phyloP scores from a whole-genome alignment of 1,284 basidiomycete genomes.

The Cryptococcus floricola region DNA sequence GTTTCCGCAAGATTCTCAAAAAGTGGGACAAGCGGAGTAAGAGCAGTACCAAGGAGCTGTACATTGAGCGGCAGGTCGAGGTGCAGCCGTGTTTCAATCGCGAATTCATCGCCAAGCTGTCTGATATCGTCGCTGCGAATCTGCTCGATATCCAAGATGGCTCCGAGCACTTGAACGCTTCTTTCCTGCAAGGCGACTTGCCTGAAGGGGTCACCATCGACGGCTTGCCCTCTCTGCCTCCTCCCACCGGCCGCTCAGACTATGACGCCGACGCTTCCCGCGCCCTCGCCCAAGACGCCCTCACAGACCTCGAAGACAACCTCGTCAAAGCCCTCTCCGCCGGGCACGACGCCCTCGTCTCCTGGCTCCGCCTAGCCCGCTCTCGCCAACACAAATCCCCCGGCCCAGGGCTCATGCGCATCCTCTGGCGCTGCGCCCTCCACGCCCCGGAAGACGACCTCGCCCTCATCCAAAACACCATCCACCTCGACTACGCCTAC shows the following conservation, averaged over 20 bases:
- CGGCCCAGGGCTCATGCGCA: conserved; percentile 58
- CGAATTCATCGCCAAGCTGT: conserved; percentile 94
- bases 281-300: conserved; percentile 59
- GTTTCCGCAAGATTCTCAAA: conserved; percentile 96
- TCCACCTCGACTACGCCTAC: conserved; percentile 83
- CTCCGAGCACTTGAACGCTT: conserved; percentile 65
- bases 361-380: conserved; percentile 65
- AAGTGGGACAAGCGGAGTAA: conserved; percentile 98
- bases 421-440: conserved; percentile 85
- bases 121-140: conserved; percentile 91
- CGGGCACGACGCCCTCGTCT: conserved; percentile 57
- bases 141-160: conserved; percentile 83
- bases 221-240: conserved; percentile 30
- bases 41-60: conserved; percentile 91
- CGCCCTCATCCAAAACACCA: conserved; percentile 67
- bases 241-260: conserved; percentile 68
- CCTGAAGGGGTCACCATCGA: not conserved
- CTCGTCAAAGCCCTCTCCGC: conserved; percentile 69
- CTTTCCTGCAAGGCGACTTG: conserved; percentile 46
- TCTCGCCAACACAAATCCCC: conserved; percentile 52
- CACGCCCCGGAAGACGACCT: conserved; percentile 69
- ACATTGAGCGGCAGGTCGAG: conserved; percentile 94
- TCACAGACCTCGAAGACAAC: conserved; percentile 82
- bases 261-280: conserved; percentile 47
- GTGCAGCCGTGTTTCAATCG: conserved; percentile 97